These are phyloP conservation scores for Samsoniella hepiali DNA, from an alignment of 2,329 filamentous ascomycete species.

Conservation along the genomic window DNA sequence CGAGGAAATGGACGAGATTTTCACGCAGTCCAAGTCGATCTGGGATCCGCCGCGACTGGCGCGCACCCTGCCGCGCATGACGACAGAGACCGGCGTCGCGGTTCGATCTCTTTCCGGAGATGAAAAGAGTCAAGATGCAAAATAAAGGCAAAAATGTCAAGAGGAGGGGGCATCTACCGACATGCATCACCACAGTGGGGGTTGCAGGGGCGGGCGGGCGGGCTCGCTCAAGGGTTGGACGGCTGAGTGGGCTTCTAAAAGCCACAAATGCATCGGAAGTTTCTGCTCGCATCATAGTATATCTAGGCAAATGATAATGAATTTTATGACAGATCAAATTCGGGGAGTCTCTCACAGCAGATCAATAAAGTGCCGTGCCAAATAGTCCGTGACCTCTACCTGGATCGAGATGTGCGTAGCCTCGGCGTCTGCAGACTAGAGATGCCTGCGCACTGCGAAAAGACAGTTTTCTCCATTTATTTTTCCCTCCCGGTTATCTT, in stretches of 20 bases:
- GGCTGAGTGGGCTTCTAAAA: neutral
- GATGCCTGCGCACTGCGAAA: neutral
- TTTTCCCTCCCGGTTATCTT: neutral
- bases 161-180: neutral
- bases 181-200: constrained; percentile 2
- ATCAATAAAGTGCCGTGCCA: no score
- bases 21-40: constrained; percentile 21
- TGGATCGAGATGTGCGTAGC: no score
- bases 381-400: no score
- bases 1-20: constrained; percentile 58
- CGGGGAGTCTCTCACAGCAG: neutral
- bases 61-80: constrained; percentile 11
- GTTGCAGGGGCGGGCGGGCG: neutral
- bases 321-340: neutral
- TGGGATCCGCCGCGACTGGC: constrained; percentile 19
- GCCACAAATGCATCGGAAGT: constrained; percentile 4
- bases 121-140: constrained; percentile 1
- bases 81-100: neutral
- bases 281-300: neutral
- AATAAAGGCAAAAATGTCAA: neutral
- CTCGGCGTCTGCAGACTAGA: no score
- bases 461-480: neutral
- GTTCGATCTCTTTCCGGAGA: neutral
- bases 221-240: neutral
- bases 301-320: neutral